These are phyloP conservation scores for Rubroboletus pulcherrimus DNA, from an alignment of 768 basidiomycete species.

Conservation along the genomic window DNA sequence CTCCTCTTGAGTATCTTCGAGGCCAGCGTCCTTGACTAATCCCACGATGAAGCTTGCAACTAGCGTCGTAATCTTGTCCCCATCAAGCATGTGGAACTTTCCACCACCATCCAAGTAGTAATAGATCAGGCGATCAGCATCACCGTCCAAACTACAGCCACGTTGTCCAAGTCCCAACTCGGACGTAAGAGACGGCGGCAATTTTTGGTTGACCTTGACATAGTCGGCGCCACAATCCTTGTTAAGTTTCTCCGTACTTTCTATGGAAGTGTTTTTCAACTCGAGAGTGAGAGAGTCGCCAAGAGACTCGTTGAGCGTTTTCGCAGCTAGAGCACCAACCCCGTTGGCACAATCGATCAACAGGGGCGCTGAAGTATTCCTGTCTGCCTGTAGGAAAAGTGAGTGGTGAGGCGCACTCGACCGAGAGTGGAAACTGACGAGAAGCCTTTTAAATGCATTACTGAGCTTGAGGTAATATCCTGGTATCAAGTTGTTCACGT, in stretches of 20 bases:
- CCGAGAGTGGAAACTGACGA: conserved; percentile 51
- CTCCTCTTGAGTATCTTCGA: conserved; percentile 50
- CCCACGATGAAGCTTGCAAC: conserved; percentile 92
- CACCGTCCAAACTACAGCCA: conserved; percentile 93
- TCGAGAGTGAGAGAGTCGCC: conserved; percentile 57
- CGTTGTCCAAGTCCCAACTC: conserved; percentile 68
- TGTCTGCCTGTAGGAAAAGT: conserved; percentile 47
- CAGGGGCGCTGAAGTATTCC: conserved; percentile 52
- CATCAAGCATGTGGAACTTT: conserved; percentile 89
- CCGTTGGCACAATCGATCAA: conserved; percentile 99
- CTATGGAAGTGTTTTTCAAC: conserved; percentile 65
- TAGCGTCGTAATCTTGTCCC: conserved; percentile 95
- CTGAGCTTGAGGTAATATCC: conserved; percentile 85
- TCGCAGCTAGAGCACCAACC: conserved; percentile 77
- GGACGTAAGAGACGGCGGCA: conserved; percentile 72
- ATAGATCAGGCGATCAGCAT: conserved; percentile 96
- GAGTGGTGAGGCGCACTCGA: background rate
- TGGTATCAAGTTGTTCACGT: conserved; percentile 75
- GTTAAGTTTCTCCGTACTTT: conserved; percentile 73
- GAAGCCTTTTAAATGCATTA: conserved; percentile 76
- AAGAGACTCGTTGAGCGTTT: conserved; percentile 57
- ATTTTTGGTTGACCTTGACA: conserved; percentile 88
- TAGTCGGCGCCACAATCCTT: conserved; percentile 90
- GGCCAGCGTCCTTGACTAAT: conserved; percentile 78
- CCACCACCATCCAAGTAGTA: conserved; percentile 80